phyloP scores from a whole-genome alignment of 1,284 basidiomycete species.

The Athelia psychrophila region DNA sequence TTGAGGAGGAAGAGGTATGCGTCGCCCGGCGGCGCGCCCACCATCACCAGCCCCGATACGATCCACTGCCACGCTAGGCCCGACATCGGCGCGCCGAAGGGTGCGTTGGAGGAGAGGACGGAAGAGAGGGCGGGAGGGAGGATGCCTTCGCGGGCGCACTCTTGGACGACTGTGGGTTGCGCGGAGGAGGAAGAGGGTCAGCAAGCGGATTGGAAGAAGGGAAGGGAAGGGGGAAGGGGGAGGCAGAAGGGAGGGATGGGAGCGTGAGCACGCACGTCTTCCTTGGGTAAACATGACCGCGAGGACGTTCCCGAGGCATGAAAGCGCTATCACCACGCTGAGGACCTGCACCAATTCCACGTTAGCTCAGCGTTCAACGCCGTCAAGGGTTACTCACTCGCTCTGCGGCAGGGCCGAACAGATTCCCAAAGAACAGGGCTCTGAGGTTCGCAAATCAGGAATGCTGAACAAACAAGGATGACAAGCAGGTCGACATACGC shows the following conservation, averaged over 20 bases:
- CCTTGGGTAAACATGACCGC: constrained; percentile 62
- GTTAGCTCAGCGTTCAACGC: too few relatives aligned
- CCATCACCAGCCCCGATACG: constrained; percentile 46
- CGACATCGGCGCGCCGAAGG: constrained; percentile 56
- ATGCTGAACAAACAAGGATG: constrained; percentile 1
- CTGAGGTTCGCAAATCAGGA: constrained; percentile 23
- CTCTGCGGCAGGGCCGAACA: constrained; percentile 59
- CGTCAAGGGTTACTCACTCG: constrained; percentile 32
- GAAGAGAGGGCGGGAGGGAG: constrained; percentile 50
- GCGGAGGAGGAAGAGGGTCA: neutral
- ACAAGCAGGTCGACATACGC: constrained; percentile 41
- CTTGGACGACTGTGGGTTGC: constrained; percentile 55
- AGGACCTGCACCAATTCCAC: constrained; percentile 36
- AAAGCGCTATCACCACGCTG: constrained; percentile 60
- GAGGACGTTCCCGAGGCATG: constrained; percentile 60
- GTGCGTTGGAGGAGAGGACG: constrained; percentile 63
- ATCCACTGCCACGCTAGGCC: constrained; percentile 57
- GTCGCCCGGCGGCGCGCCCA: constrained; percentile 59
- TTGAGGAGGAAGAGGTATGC: constrained; percentile 67
- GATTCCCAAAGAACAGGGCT: constrained; percentile 65
- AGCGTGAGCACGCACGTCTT: constrained; percentile 38
- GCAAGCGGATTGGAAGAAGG: neutral
- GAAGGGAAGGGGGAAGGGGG: too few relatives aligned
- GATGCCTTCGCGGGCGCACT: constrained; percentile 64
- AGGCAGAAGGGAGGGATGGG: neutral